Base-by-base conservation (phyloP, 2,329 filamentous ascomycete species). In the Diaporthe sp. region DNA sequence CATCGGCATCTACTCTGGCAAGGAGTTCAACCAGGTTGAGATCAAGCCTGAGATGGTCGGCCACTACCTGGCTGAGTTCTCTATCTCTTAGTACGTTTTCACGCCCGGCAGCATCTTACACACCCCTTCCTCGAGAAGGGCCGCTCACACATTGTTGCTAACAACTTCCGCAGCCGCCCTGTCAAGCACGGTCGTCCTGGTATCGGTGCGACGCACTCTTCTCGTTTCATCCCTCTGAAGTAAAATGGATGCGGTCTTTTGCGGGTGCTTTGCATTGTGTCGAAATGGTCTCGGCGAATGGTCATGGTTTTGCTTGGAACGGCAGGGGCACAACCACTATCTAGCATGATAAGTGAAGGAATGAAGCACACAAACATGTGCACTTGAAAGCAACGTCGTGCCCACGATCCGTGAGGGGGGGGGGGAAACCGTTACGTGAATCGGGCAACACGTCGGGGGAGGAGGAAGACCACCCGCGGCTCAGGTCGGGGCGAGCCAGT, bases 41-140 rank as follows among this genome's bases (percentile, higher is more conserved):
- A 97, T 99, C 91, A 98, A 98, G 93, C 97, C 97, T 83, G 97
- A 99, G 92, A 99, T 99, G 97, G 97, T 99, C 88, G 97, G 97
- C 87, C 96, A 98, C 92, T 98, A 98, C 92, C 92, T 99, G 81
- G 97, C 91, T 84, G 97, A 99, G 90, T 99, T 99, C 92, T 98
- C 96, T 81, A 99, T 99, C 91, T 97, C 96, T 90, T 99, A 99
- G 95, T 97, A 94, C 83, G 94, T 95, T 79, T 8, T 17, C n/a
- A 12, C 15, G 4, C 15, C 59, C 70, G 39, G 56, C 37, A 35
- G 25, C 27, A 37, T 32, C 32, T 55, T 4, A 9, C 4, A 17
- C 8, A 19, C 30, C 25, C 22, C 13, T n/a, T 25, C 37, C 27
- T 15, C 44, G 12, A 22, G 35, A 27, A 15, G 15, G 27, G 25